Percentiles rank a stretch among this genome's conserved stretches.
Evolutionary conservation across 139 green algal species (phyloP).

Genomic region (Chlorella sp.): DNA sequence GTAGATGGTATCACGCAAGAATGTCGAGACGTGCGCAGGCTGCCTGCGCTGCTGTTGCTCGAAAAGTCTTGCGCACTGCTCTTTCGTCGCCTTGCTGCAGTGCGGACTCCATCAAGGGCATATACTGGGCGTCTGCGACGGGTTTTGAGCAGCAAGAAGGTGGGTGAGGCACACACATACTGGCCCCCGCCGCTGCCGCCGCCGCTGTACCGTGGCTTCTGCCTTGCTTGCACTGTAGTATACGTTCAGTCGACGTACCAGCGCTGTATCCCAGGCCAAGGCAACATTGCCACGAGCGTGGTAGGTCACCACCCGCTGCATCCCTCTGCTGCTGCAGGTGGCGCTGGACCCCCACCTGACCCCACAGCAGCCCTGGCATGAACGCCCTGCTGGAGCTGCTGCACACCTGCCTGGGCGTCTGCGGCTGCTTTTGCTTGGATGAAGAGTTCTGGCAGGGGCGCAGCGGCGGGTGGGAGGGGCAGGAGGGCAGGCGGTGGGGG

Average conservation of each 20-base stretch:
- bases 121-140: too few species aligned
- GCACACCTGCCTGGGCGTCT: constrained; percentile 1
- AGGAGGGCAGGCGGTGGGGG: background rate
- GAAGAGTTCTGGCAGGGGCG: constrained; percentile 9
- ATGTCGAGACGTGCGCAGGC: too few species aligned
- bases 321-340: background rate
- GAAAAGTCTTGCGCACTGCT: background rate
- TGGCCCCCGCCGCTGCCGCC: too few species aligned
- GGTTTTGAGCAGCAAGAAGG: too few species aligned
- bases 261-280: too few species aligned
- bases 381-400: background rate
- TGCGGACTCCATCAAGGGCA: background rate
- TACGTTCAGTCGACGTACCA: background rate
- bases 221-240: background rate
- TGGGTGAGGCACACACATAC: too few species aligned
- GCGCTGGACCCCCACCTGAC: background rate
- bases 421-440: constrained; percentile 8
- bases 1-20: too few species aligned
- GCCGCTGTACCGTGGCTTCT: too few species aligned
- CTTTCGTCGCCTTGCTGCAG: background rate
- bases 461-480: background rate
- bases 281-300: background rate
- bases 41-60: too few species aligned
- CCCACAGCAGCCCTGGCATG: background rate
- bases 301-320: background rate